Evolutionary conservation across 208 protist species (phyloP).

Genomic region (Sergeia podlipaevii): DNA sequence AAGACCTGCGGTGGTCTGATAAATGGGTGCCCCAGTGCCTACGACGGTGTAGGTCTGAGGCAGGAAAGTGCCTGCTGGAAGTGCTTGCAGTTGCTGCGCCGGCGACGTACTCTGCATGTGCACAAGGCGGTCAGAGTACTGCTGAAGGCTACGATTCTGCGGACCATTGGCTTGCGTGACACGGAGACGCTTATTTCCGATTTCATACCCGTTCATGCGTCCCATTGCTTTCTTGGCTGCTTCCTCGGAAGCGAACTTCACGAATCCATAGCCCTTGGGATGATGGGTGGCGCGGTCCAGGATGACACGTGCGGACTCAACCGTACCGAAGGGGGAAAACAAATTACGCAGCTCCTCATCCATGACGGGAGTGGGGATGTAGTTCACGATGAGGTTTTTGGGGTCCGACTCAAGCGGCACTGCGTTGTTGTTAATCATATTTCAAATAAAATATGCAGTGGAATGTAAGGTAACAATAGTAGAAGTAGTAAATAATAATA

Average conservation of each 20-base stretch:
- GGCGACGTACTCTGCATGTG: conserved; percentile 15
- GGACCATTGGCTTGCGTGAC: conserved; percentile 50
- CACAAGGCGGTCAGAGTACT: conserved; percentile 14
- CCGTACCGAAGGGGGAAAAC: conserved; percentile 35
- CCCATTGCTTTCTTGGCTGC: conserved; percentile 43
- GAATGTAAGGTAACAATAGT: not conserved
- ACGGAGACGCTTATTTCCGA: conserved; percentile 60
- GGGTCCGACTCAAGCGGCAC: conserved; percentile 39
- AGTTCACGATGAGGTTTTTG: conserved; percentile 63
- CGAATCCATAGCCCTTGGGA: conserved; percentile 76
- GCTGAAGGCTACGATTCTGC: conserved; percentile 18
- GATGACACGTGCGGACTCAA: conserved; percentile 55
- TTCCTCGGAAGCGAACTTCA: conserved; percentile 54
- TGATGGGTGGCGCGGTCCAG: conserved; percentile 39
- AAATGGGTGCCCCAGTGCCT: conserved; percentile 16
- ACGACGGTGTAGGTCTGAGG: conserved; percentile 17
- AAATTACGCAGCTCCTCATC: conserved; percentile 34
- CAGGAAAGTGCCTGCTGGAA: not conserved
- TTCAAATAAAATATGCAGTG: not conserved
- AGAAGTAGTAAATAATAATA: not conserved
- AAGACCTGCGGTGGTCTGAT: conserved; percentile 6
- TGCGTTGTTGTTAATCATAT: not conserved
- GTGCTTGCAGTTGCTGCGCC: not conserved
- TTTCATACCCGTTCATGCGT: conserved; percentile 59
- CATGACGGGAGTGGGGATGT: conserved; percentile 61